Base-by-base conservation (phyloP, 2,329 filamentous ascomycete genomes). In the Xylariaceae sp. region DNA sequence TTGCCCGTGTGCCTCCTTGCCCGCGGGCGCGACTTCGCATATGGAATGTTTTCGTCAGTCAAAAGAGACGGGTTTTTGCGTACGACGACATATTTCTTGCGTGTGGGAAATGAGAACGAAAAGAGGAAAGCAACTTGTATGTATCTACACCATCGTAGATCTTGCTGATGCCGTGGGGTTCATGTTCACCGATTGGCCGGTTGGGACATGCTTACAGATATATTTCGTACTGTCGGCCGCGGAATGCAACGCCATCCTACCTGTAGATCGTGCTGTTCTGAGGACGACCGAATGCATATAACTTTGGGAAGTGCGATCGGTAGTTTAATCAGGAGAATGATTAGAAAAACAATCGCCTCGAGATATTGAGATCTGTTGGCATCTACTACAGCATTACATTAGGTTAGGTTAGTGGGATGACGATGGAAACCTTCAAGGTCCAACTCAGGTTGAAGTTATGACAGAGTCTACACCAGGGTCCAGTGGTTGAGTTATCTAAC, bases 21-120 rank as follows among this genome's bases (percentile, higher is more conserved):
- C 76, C 30, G 78, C 77, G 3, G 83, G 82, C 5, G 83, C 81
- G 63, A 86, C 76, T 74, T 31, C 47, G 43, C 6, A 31, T n/a
- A 8, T n/a, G 21, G 11, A 24, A 24, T 24, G 21, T 24, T 24
- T 24, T 6, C 21, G 21, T 24, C n/a, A n/a, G n/a, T n/a, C n/a
- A n/a, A n/a, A n/a, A n/a, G n/a, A n/a, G n/a, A n/a, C n/a, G n/a
- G n/a, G n/a, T 24, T 24, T 24, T 11, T 24, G 21, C 11, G 21
- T 24, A 24, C 21, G 11, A 6, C 6, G 21, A 24, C 21, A 24
- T n/a, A n/a, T n/a, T n/a, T n/a, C n/a, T n/a, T n/a, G n/a, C n/a
- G n/a, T n/a, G n/a, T n/a, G n/a, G n/a, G n/a, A n/a, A n/a, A n/a
- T n/a, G n/a, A n/a, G n/a, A n/a, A n/a, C n/a, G n/a, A n/a, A n/a